Base-by-base conservation (phyloP, 495 filamentous ascomycete genomes). In the Hyaloscypha hepaticicola region DNA sequence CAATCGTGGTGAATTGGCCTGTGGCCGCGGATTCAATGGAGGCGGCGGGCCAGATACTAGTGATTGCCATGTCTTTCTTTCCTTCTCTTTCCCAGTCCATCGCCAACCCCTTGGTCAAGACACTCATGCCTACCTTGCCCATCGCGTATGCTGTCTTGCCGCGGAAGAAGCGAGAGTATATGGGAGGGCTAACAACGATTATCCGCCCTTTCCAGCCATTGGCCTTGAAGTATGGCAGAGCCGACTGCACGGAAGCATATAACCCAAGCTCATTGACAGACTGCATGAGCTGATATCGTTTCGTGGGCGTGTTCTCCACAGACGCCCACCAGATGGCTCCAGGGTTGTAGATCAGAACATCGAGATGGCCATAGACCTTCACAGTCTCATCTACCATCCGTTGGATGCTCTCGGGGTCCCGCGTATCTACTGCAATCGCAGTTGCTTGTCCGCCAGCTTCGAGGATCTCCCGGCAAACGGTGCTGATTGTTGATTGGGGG, bases 71-170 rank as follows among this genome's bases (percentile, higher is more conserved):
- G 21, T 84, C 80, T 9, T 55, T 75, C 55, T 81, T 78, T 6
- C 81, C 87, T 67, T 93, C 82, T 58, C 91, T 72, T 63, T 85
- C 77, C 72, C 90, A 91, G 70, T 96, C 92, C 88, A 95, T 91
- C 2, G 87, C 92, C 25, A 96, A 75, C 3, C 91, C 92, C 68
- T 90, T 90, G 0, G 88, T 89, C 41, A 96, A 70, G 19, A 93
- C 89, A 73, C 84, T 88, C 92, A 96, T 96, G 19, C 79, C 90
- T 19, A 93, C 85, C 72, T 96, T 96, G 58, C 90, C 89, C 80
- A 95, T 88, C 0, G 92, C 91, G 77, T 96, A 96, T 21, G 88
- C 90, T 1, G 90, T 91, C 82, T 96, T 96, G 11, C 92, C 92
- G 3, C 90, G 74, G 70, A 94, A 93, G 73, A 96, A 96, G 21